Evolutionary conservation across 2,329 filamentous ascomycete genomes (phyloP).

Genomic region (Colletotrichum karsti): DNA sequence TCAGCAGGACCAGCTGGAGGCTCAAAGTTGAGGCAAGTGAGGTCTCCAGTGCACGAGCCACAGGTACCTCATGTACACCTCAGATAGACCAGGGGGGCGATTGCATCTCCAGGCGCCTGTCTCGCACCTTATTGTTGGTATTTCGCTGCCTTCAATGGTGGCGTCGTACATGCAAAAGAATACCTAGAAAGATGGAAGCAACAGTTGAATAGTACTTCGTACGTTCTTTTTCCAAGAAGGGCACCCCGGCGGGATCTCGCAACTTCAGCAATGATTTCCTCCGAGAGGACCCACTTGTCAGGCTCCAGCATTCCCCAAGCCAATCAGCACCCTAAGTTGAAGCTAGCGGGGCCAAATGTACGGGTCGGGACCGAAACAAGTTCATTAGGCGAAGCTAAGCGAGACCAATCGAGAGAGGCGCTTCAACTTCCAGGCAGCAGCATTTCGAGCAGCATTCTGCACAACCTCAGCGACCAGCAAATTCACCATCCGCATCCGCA

Average conservation of each 20-base stretch:
- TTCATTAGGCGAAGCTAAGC: constrained; percentile 1
- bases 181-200: neutral
- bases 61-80: neutral
- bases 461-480: neutral
- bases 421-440: constrained; percentile 24
- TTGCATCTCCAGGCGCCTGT: neutral
- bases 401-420: neutral
- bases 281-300: constrained; percentile 2
- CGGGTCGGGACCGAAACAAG: constrained; percentile 8
- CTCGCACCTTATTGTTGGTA: neutral
- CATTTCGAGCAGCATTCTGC: constrained; percentile 11
- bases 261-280: neutral
- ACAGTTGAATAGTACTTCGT: neutral
- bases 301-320: constrained; percentile 9
- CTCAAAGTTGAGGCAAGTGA: neutral
- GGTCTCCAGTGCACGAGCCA: neutral
- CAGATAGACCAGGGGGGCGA: neutral
- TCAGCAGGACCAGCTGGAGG: neutral
- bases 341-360: neutral
- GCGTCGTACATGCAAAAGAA: neutral
- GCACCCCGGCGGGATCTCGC: neutral
- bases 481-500: neutral
- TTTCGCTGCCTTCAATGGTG: neutral
- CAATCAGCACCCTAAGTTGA: neutral
- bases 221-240: neutral